Conservation (phyloP, 1,139 yeast genomes). For the Diutina scorzettiae region DNA sequence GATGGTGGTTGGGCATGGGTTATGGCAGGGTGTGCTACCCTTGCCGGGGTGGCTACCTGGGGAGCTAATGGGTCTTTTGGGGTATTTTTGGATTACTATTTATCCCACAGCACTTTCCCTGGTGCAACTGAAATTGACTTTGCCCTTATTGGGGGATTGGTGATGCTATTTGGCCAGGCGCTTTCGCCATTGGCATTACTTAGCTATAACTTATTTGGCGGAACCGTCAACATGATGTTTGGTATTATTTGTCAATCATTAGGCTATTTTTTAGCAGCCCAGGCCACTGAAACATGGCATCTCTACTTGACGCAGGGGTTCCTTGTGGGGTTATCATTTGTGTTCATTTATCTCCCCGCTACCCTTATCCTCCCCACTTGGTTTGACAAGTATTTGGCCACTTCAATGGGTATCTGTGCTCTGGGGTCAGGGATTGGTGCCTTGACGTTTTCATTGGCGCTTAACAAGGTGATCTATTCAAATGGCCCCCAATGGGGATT, state of each 20-base stretch:
- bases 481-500: slow-evolving; percentile 62
- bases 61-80: slow-evolving; percentile 66
- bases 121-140: slow-evolving; percentile 49
- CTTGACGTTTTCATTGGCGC: slow-evolving; percentile 36
- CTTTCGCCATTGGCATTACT: slow-evolving; percentile 41
- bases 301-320: slow-evolving; percentile 62
- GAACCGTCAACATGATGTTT: slow-evolving; percentile 12
- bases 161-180: slow-evolving; percentile 45
- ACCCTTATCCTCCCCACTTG: slow-evolving; percentile 45
- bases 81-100: slow-evolving; percentile 49
- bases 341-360: slow-evolving; percentile 25
- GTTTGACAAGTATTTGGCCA: slow-evolving; percentile 45
- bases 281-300: slow-evolving; percentile 50
- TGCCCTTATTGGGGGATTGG: slow-evolving; percentile 61
- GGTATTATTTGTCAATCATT: slow-evolving; percentile 43
- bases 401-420: slow-evolving; percentile 50
- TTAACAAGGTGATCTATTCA: slow-evolving; percentile 32
- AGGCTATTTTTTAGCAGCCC: slow-evolving; percentile 55
- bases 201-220: slow-evolving; percentile 23
- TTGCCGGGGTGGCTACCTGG: slow-evolving; percentile 49
- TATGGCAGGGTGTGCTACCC: slow-evolving; percentile 33
- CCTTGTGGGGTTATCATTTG: slow-evolving; percentile 48
- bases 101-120: slow-evolving; percentile 32
- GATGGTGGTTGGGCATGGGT: slow-evolving; percentile 61
- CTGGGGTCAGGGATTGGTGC: slow-evolving; percentile 63